Evolutionary conservation across 768 basidiomycete genomes (phyloP).

Genomic region (Obba rivulosa): DNA sequence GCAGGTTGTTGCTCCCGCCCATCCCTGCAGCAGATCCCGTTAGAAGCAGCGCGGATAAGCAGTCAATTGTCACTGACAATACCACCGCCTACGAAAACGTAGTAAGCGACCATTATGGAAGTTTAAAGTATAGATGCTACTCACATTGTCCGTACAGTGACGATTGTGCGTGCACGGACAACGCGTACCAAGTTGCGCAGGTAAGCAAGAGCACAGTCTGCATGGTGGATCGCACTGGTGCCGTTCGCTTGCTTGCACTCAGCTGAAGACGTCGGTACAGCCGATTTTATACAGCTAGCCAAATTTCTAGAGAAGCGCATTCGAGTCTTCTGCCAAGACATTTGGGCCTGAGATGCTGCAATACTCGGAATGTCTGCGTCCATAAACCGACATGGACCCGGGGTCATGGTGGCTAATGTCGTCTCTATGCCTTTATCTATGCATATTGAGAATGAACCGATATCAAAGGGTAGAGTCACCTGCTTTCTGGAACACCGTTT

Average conservation of each 20-base stretch:
- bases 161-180: constrained; percentile 10
- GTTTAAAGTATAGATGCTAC: not conserved
- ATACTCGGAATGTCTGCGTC: not conserved
- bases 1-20: constrained; percentile 25
- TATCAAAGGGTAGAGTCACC: not conserved
- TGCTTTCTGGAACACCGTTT: not conserved
- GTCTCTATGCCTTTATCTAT: no score
- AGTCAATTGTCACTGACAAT: constrained; percentile 5
- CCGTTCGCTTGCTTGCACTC: no score
- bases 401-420: not conserved
- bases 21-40: constrained; percentile 8
- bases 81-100: constrained; percentile 5
- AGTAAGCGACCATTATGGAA: not conserved
- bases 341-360: no score
- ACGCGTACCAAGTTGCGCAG: constrained; percentile 6
- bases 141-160: constrained; percentile 11
- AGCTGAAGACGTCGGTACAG: not conserved
- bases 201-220: constrained; percentile 3
- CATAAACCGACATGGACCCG: constrained; percentile 1
- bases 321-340: not conserved
- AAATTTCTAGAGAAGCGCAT: not conserved
- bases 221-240: constrained; percentile 2
- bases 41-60: not conserved
- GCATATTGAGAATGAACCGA: not conserved
- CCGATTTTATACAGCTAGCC: not conserved